These are phyloP conservation scores for Penstemon newberryi DNA, from an alignment of 257 asterid species.

Conservation along the genomic window DNA sequence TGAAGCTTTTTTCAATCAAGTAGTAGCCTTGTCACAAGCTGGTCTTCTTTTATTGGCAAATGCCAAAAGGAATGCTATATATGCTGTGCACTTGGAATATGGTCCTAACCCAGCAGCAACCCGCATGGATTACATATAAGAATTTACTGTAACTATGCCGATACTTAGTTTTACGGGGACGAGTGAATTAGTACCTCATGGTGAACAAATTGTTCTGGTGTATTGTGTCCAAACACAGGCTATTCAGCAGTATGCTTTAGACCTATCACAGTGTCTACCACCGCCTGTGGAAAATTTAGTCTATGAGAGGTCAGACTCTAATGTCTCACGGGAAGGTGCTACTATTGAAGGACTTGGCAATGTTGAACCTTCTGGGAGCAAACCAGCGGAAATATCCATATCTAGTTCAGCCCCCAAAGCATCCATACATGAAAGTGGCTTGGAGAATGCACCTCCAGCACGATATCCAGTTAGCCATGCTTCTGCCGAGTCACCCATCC, in stretches of 20 bases:
- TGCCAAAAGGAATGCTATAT: conserved; percentile 92
- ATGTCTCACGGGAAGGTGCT: conserved; percentile 46
- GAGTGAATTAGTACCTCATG: conserved; percentile 72
- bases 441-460: conserved; percentile 46
- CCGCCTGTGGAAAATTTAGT: conserved; percentile 59
- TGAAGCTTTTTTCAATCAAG: conserved; percentile 97
- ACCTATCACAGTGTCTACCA: conserved; percentile 88
- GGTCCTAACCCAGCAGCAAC: conserved; percentile 83
- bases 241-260: conserved; percentile 95
- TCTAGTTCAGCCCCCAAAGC: conserved; percentile 61
- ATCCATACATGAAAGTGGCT: conserved; percentile 46
- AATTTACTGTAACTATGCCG: conserved; percentile 94
- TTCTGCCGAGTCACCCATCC: conserved; percentile 40
- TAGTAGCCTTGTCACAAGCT: conserved; percentile 82
- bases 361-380: conserved; percentile 52
- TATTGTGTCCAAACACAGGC: conserved; percentile 98
- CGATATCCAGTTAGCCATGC: conserved; percentile 46
- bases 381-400: conserved; percentile 46
- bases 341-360: conserved; percentile 46
- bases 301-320: conserved; percentile 66
- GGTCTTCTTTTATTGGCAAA: conserved; percentile 85
- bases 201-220: conserved; percentile 87
- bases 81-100: conserved; percentile 92
- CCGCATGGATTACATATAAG: conserved; percentile 85
- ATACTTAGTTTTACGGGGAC: conserved; percentile 97